phyloP scores from a whole-genome alignment of 148 eudicot species.

The Polygonum maritimum region DNA sequence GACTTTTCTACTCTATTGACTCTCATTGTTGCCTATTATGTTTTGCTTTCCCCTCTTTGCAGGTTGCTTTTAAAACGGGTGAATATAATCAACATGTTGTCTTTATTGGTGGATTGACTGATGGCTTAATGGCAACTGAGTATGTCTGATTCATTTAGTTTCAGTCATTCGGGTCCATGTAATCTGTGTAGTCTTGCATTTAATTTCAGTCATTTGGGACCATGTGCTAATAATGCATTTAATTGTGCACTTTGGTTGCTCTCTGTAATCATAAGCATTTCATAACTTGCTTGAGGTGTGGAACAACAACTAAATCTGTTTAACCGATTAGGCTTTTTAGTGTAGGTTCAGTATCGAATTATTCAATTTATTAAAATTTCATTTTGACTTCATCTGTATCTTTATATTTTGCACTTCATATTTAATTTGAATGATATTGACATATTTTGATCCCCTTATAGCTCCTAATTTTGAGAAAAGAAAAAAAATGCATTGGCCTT shows the following conservation, averaged over 20 bases:
- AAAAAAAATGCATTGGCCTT: background rate
- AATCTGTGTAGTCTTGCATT: no score
- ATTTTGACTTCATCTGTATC: background rate
- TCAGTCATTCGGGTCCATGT: background rate
- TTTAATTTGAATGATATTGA: background rate
- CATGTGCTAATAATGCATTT: background rate
- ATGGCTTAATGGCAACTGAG: constrained; percentile 98
- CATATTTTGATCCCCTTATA: background rate
- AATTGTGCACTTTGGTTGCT: background rate
- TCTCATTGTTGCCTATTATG: background rate
- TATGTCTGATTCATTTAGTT: constrained; percentile 26
- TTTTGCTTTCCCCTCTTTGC: constrained; percentile 15
- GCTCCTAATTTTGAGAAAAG: background rate
- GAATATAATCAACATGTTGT: constrained; percentile 82
- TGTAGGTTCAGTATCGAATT: background rate
- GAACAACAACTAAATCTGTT: background rate
- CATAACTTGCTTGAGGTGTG: background rate
- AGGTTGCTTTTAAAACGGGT: constrained; percentile 94
- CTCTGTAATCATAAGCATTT: background rate
- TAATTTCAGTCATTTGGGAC: background rate
- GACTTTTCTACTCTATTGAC: background rate
- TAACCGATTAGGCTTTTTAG: background rate
- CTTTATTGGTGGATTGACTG: constrained; percentile 86
- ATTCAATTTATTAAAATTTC: background rate
- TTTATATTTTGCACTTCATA: background rate